Evolutionary conservation across 352 stramenopile species (phyloP).

Genomic region (Pythium rhizo-oryzae): DNA sequence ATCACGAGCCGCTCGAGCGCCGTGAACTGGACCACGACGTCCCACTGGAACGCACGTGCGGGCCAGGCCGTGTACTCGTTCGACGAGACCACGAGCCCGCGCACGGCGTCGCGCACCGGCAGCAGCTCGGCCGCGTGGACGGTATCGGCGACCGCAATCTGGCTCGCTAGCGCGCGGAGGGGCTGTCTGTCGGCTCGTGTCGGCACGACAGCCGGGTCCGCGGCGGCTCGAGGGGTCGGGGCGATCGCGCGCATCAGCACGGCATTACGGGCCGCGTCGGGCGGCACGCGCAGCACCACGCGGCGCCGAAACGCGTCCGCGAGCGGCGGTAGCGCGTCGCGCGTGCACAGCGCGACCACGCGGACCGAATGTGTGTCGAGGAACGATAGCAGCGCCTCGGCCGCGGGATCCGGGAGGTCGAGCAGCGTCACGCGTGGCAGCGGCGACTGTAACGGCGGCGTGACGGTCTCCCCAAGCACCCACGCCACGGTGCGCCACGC

Average conservation of each 20-base stretch:
- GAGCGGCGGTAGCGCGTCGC: background rate
- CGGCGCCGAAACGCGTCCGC: background rate
- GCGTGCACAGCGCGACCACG: background rate
- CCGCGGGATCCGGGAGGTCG: background rate
- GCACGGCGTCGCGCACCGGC: background rate
- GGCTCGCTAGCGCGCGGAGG: background rate
- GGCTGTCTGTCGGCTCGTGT: background rate
- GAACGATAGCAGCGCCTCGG: background rate
- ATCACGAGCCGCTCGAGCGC: conserved; percentile 1
- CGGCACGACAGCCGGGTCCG: too few species aligned
- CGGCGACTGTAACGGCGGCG: too few species aligned
- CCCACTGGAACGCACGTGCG: background rate
- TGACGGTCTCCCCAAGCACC: too few species aligned
- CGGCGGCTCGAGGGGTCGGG: too few species aligned
- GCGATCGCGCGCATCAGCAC: background rate
- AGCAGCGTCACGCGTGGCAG: background rate
- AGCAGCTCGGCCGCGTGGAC: background rate
- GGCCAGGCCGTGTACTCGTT: background rate
- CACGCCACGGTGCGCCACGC: too few species aligned
- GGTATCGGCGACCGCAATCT: background rate
- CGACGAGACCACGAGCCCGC: background rate
- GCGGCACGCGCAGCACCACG: background rate
- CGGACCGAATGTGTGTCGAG: background rate
- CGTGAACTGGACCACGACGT: background rate
- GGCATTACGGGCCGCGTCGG: background rate